A percentile compares a stretch with the other conserved stretches of the same genome.
Conservation (phyloP, 345 rosid genomes). For the Orychophragmus violaceus region DNA sequence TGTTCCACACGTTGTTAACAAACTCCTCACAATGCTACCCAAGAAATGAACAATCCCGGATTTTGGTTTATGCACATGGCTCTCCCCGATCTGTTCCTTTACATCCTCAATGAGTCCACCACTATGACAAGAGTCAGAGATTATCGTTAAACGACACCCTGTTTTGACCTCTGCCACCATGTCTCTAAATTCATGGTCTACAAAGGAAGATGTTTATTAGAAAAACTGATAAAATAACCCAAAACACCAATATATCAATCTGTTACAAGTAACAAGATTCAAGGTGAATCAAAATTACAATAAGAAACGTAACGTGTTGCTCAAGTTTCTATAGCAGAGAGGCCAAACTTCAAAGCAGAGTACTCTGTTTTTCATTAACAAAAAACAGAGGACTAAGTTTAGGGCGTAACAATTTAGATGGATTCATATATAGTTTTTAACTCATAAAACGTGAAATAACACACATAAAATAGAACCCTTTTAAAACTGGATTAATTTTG, state of each 20-base stretch:
- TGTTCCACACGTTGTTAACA: slow-evolving; percentile 56
- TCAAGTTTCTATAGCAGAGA: neutral
- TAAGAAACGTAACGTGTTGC: neutral
- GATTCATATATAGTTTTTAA: neutral
- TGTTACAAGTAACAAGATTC: neutral
- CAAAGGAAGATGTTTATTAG: neutral
- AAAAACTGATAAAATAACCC: neutral
- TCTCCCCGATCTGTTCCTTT: slow-evolving; percentile 29
- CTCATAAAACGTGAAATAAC: neutral
- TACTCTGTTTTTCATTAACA: neutral
- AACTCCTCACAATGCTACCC: slow-evolving; percentile 32
- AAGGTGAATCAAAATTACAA: neutral
- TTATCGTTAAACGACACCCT: slow-evolving; percentile 21
- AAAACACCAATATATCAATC: neutral
- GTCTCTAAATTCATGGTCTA: slow-evolving; percentile 22
- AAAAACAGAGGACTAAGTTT: neutral
- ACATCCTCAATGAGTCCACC: slow-evolving; percentile 27
- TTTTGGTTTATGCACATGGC: neutral
- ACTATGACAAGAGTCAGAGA: slow-evolving; percentile 30
- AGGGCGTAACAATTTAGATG: neutral
- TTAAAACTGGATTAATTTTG: neutral
- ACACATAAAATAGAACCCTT: neutral
- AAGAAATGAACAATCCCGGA: slow-evolving; percentile 42
- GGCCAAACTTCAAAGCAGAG: neutral
- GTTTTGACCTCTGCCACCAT: neutral